Conservation (phyloP, 345 rosid species). For the Lepidium aucheri region DNA sequence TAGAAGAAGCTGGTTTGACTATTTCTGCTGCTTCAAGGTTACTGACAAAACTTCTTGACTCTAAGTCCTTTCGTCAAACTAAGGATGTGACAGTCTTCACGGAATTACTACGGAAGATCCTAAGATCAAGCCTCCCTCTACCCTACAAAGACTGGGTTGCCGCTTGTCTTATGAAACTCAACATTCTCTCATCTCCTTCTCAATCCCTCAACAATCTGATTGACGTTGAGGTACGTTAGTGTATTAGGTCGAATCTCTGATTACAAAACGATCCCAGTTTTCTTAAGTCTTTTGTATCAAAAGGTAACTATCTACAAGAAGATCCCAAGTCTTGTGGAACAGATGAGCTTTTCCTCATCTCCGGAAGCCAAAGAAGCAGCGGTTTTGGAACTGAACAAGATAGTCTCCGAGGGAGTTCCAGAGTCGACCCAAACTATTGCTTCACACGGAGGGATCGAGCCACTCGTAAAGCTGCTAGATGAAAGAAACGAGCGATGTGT, state of each 20-base stretch:
- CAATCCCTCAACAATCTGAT: slow-evolving; percentile 39
- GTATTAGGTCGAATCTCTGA: background rate
- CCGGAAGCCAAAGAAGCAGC: slow-evolving; percentile 62
- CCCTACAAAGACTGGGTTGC: slow-evolving; percentile 71
- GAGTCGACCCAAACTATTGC: slow-evolving; percentile 55
- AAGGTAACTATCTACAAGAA: slow-evolving; percentile 43
- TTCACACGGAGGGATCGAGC: slow-evolving; percentile 56
- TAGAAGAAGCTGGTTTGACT: slow-evolving; percentile 72
- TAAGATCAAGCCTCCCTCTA: slow-evolving; percentile 28
- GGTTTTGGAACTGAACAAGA: slow-evolving; percentile 68
- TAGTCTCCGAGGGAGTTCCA: slow-evolving; percentile 57
- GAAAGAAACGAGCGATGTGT: slow-evolving; percentile 49
- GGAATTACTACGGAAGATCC: slow-evolving; percentile 23
- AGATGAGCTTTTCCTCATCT: slow-evolving; percentile 42
- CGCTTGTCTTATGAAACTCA: slow-evolving; percentile 63
- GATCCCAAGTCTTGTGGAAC: slow-evolving; percentile 68
- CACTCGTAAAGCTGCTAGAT: slow-evolving; percentile 55
- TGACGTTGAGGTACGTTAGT: slow-evolving; percentile 58
- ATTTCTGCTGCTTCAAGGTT: slow-evolving; percentile 65
- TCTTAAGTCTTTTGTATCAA: background rate
- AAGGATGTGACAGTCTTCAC: background rate
- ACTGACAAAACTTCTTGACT: slow-evolving; percentile 62
- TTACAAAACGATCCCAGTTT: background rate
- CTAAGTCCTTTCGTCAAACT: slow-evolving; percentile 38
- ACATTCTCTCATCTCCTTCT: slow-evolving; percentile 29